Evolutionary conservation across 345 rosid species (phyloP).

Genomic region (Melaleuca quinquenervia): DNA sequence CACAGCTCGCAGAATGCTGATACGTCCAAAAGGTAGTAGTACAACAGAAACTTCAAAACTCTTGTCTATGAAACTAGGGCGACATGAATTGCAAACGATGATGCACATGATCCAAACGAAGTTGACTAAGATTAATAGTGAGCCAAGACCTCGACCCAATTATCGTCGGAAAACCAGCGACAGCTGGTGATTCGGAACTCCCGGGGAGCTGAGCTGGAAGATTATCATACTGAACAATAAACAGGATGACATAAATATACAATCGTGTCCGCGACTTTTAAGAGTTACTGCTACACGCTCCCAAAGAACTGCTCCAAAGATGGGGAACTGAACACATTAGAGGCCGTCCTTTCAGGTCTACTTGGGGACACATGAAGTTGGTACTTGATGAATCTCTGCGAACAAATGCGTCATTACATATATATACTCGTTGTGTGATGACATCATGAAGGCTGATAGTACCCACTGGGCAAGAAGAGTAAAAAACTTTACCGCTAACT

Average conservation of each 20-base stretch:
- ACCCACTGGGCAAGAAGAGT: neutral
- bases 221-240: neutral
- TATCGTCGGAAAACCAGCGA: constrained; percentile 1
- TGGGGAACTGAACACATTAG: constrained; percentile 65
- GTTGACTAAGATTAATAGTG: neutral
- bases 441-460: neutral
- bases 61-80: neutral
- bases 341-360: constrained; percentile 52
- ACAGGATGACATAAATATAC: neutral
- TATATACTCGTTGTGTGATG: neutral
- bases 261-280: neutral
- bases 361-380: constrained; percentile 55
- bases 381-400: constrained; percentile 66
- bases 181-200: neutral
- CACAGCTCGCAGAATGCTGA: neutral
- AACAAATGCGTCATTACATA: neutral
- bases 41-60: neutral
- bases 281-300: constrained; percentile 3
- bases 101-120: neutral
- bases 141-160: neutral
- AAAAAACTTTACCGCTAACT: constrained; percentile 63
- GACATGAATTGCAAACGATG: neutral
- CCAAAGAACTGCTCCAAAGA: constrained; percentile 90
- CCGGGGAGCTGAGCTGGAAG: neutral
- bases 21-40: neutral